Evolutionary conservation across 805 yeast species (phyloP).

Genomic region (Hanseniaspora guilliermondii): DNA sequence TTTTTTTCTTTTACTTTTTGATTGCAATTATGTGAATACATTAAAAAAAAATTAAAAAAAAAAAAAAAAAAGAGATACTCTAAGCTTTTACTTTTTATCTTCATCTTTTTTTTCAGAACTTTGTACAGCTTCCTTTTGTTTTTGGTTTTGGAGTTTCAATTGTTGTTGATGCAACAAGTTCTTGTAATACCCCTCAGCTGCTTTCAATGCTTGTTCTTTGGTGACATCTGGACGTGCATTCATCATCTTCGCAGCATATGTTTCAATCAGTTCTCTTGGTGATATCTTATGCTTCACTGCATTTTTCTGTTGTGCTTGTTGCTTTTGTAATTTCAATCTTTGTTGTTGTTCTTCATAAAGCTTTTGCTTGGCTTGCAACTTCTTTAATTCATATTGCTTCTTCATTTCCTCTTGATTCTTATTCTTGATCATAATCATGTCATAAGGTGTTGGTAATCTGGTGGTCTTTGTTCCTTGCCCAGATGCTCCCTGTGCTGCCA

Average conservation of each 20-base stretch:
- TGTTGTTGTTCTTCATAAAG: slow-evolving; percentile 15
- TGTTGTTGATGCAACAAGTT: slow-evolving; percentile 20
- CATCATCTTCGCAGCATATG: slow-evolving; percentile 24
- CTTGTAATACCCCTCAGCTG: slow-evolving; percentile 26
- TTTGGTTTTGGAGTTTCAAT: neutral
- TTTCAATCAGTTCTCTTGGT: slow-evolving; percentile 23
- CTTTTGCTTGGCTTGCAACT: slow-evolving; percentile 15
- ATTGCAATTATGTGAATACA: too few species aligned
- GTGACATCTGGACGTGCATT: slow-evolving; percentile 25
- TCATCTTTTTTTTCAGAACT: neutral
- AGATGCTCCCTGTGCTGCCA: slow-evolving; percentile 25
- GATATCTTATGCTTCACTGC: slow-evolving; percentile 1
- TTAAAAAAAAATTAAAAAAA: too few species aligned
- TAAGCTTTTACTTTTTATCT: neutral
- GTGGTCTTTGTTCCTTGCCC: slow-evolving; percentile 29
- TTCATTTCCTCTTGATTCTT: slow-evolving; percentile 80
- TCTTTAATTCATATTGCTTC: slow-evolving; percentile 30
- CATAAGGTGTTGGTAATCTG: slow-evolving; percentile 56
- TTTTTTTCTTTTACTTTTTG: neutral
- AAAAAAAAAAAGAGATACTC: too few species aligned
- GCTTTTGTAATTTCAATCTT: slow-evolving; percentile 1
- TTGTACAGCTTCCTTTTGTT: neutral
- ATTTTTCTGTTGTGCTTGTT: slow-evolving; percentile 1
- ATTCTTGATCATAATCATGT: slow-evolving; percentile 65
- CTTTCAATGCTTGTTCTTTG: slow-evolving; percentile 25